Percentiles rank a stretch among this genome's conserved stretches.
phyloP scores from a whole-genome alignment of 2,329 filamentous ascomycete species.

The Aureobasidium uvarum region DNA sequence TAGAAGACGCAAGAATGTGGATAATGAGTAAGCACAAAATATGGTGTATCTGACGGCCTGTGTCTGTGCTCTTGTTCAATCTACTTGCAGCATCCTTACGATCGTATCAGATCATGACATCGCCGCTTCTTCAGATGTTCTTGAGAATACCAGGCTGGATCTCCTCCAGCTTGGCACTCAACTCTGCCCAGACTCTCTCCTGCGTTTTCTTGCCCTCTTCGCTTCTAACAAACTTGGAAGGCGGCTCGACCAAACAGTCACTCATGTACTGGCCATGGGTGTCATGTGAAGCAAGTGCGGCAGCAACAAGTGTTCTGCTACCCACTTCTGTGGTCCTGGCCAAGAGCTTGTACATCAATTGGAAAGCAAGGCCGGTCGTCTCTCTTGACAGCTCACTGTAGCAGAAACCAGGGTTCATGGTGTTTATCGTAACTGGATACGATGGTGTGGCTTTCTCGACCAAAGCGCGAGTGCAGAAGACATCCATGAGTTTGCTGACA shows the following conservation, averaged over 20 bases:
- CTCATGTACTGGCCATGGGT: conserved; percentile 45
- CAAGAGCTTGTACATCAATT: conserved; percentile 33
- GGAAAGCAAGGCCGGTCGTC: conserved; percentile 31
- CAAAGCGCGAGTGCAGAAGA: conserved; percentile 47
- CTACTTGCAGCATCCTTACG: no score
- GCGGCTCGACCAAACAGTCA: conserved; percentile 37
- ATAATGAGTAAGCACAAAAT: not conserved
- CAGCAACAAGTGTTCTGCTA: conserved; percentile 43
- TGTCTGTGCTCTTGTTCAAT: not conserved
- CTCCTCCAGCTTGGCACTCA: conserved; percentile 42
- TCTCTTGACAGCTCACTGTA: conserved; percentile 48
- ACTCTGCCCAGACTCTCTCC: conserved; percentile 43
- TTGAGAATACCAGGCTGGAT: conserved; percentile 39
- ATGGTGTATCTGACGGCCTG: not conserved
- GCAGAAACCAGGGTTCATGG: conserved; percentile 55
- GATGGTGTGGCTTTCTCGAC: conserved; percentile 36
- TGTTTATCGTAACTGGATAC: conserved; percentile 49
- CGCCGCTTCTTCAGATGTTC: conserved; percentile 20
- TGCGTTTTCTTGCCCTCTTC: conserved; percentile 41
- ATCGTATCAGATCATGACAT: not conserved
- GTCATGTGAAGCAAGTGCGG: conserved; percentile 39
- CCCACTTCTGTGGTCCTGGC: conserved; percentile 45
- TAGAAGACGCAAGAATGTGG: not conserved
- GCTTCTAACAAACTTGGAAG: conserved; percentile 40
- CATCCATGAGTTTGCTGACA: conserved; percentile 51